Evolutionary conservation across 768 basidiomycete genomes (phyloP), one percentile per base, ranked within the genome.

Genomic region (Mycena epipterygia): DNA sequence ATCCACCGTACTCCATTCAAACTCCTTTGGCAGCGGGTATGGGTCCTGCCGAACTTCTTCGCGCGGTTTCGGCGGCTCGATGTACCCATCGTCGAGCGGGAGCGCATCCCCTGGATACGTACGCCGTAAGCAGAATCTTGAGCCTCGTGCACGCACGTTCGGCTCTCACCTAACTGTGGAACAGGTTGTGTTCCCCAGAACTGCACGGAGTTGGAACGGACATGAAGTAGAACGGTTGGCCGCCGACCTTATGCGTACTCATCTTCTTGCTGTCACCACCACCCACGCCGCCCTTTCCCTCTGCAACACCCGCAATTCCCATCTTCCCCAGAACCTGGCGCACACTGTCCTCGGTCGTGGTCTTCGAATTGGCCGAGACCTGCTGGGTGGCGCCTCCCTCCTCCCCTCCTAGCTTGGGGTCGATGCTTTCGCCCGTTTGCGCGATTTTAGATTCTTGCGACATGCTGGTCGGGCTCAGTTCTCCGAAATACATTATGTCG

Each of bases 121-220:
- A 30, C 48, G 32, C 13, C n/a, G 19, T 41, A 27, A 55, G 42
- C 41, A 11, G 27, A 44, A 13, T 44, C 35, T 46, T 41, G 33
- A 39, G 59, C 19, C 12, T 16, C 23, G 25, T 21, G 39, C 39
- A 42, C n/a, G n/a, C n/a, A n/a, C n/a, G 33, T 29, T 30, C 4
- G 35, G 46, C 21, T 80, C n/a, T 74, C 76, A 91, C 94, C 93
- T 64, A 90, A 81, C 77, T 96, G 95, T n/a, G 95, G 94, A 11
- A 99, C 98, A 4, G 98, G 98, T 80, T 99, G 98, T 8, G 97
- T 99, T 39, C 86, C 90, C 98, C 98, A 99, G 83, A 99, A 99
- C 96, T 95, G 75, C 27, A 68, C 51, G 14, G n/a, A 64, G 58
- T 67, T 35, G 68, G 52, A 29, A 56, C 19, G 35, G 12, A n/a